Base-by-base conservation (phyloP, 179 eudicot species). In the Spergularia azorica region DNA sequence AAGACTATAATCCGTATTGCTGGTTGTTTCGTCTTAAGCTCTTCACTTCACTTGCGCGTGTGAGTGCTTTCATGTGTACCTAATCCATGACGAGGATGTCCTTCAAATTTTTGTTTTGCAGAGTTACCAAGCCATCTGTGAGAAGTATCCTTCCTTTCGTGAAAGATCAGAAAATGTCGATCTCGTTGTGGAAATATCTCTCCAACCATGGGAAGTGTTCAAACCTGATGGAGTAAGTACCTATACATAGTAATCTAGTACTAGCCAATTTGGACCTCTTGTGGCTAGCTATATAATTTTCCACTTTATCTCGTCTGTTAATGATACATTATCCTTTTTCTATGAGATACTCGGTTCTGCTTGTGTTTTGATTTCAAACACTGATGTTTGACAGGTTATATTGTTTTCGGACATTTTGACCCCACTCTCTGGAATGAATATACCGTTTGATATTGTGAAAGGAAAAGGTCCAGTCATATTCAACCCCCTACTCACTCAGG, bases 371-470 rank as follows among this genome's bases (percentile, higher is more conserved):
- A 70, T 76, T 17, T 41, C 56, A 18, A 21, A 18, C 39, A 2
- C n/a, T 63, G 77, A 51, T 43, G 52, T 74, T 73, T 84, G 75
- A 62, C 88, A 95, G 99, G 99, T 95, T 76, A 95, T 95, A 79
- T 88, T 95, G 76, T 95, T 95, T 85, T 95, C 99, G 5, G 99
- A 95, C 86, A 95, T 95, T 80, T 90, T 95, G 75, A 95, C 99
- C 71, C 99, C 99, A 36, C 91, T 93, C 16, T 73, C 96, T 63
- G 99, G 99, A 69, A 95, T 95, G 99, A 95, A 93, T 74, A 95
- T 95, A 75, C 98, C 97, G 8, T 95, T 95, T 80, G 99, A 95
- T 87, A 95, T 95, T 77, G 98, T 95, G 70, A 95, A 95, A 90
- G 99, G 99, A 60, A 95, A 93, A 85, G 99, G 98, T 63, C 99